Evolutionary conservation across 1,139 yeast species (phyloP), one percentile per base, ranked within the genome.

Genomic region (Saccharomycopsis crataegensis): DNA sequence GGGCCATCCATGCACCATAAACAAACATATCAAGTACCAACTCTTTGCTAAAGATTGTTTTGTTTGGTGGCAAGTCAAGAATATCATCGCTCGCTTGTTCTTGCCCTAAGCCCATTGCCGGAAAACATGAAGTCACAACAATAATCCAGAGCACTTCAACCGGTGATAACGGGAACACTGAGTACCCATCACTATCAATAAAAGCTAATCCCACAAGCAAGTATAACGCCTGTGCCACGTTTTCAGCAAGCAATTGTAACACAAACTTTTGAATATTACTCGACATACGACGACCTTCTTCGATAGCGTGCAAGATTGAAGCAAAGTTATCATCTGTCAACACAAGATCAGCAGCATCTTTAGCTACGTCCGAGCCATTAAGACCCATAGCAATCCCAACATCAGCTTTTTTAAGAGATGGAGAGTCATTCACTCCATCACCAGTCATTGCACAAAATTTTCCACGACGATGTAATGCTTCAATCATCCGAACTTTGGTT

Each of bases 361-460:
- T 85, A 32, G 93, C 93, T 46, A 85, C 91, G 67, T 85, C 93
- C 9, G 89, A 82, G 11, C 91, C 93, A 59, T 84, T 80, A 63
- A 82, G 75, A 50, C 93, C 93, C 93, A 85, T 85, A n/a, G 91
- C 89, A 65, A 86, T 85, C 61, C 95, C 94, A 55, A 86, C 89
- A 67, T 86, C 93, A 1, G 94, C 87, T 59, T 79, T 82, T 65
- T 85, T 85, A 67, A 86, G 74, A 5, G 89, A 80, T 17, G 94
- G 95, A 4, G 93, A 85, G 66, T 86, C 94, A 65, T 86, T 86
- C 51, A 86, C 91, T 61, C 94, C 94, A 67, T 86, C 94, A 61
- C 94, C 95, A 44, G 95, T 86, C 94, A 86, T 86, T 37, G 93
- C 94, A 60, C 84, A 82, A 64, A 81, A 83, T 59, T 80, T 80